Evolutionary conservation across 495 filamentous ascomycete species (phyloP).

Genomic region (Neurospora sp.): DNA sequence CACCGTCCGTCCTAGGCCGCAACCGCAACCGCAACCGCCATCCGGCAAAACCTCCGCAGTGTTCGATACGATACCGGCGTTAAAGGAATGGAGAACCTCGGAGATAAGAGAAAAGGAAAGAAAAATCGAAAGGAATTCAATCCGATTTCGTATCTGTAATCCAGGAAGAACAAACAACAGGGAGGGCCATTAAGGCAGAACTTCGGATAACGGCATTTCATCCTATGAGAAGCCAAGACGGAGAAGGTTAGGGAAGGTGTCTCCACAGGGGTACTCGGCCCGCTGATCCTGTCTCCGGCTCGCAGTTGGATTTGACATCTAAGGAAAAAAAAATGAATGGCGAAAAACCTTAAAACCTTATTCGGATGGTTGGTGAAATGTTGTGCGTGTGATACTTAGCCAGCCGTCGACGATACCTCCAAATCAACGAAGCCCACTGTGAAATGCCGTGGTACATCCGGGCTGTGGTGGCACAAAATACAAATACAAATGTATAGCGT

Average conservation of each 20-base stretch:
- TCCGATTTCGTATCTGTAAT: neutral
- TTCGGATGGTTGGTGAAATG: neutral
- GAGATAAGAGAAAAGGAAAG: neutral
- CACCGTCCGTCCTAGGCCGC: too few relatives aligned
- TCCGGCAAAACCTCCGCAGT: neutral
- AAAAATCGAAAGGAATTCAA: neutral
- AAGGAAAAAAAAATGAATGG: neutral
- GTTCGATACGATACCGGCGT: neutral
- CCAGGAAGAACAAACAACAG: neutral
- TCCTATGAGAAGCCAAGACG: neutral
- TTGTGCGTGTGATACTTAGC: neutral
- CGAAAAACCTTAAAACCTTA: neutral
- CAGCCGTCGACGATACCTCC: too few relatives aligned
- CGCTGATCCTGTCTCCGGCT: neutral
- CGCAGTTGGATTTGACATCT: neutral
- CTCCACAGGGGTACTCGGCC: neutral
- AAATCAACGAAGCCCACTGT: neutral
- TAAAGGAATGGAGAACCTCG: neutral
- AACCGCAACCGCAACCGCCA: neutral
- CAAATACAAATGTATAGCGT: neutral
- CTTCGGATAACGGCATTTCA: neutral
- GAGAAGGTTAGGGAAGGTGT: neutral
- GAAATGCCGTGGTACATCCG: neutral
- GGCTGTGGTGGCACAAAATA: neutral
- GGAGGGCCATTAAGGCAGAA: neutral